Percentiles rank a stretch among this genome's conserved stretches.
Conservation (phyloP, 169 alveolate genomes). For the Plasmodium gonderi region DNA sequence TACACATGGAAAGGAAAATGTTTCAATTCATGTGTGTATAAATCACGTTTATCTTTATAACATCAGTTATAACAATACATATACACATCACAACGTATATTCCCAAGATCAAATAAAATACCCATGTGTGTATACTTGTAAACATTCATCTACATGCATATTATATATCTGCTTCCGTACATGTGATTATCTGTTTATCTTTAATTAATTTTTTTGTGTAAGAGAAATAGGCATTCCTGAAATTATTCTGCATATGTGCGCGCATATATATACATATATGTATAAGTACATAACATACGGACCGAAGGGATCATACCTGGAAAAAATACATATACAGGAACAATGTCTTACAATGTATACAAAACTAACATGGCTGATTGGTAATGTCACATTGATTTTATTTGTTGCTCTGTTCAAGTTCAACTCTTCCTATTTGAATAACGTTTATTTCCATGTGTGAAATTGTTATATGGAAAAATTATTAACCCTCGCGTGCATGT, state of each 20-base stretch:
- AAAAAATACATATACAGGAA: neutral
- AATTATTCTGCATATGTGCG: neutral
- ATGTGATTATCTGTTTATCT: slow-evolving; percentile 14
- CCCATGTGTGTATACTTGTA: neutral
- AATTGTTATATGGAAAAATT: too few relatives aligned
- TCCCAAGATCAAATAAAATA: neutral
- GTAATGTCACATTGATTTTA: neutral
- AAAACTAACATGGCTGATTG: slow-evolving; percentile 62
- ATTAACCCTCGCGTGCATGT: too few relatives aligned
- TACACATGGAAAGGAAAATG: slow-evolving; percentile 5
- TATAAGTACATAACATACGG: neutral
- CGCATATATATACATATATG: slow-evolving; percentile 12
- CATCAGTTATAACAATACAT: neutral
- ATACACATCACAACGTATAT: neutral
- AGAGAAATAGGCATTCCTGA: slow-evolving; percentile 3
- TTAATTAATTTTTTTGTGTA: slow-evolving; percentile 27
- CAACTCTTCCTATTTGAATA: too few relatives aligned
- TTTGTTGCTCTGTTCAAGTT: too few relatives aligned
- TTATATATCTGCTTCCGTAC: neutral
- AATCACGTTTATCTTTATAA: neutral
- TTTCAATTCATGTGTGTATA: neutral
- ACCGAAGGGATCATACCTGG: neutral
- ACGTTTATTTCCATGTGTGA: too few relatives aligned
- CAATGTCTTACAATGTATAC: slow-evolving; percentile 70
- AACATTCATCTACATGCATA: neutral